A percentile compares a stretch with the other conserved stretches of the same genome.
phyloP scores from a whole-genome alignment of 441 rosid genomes.

The Corymbia citriodora region DNA sequence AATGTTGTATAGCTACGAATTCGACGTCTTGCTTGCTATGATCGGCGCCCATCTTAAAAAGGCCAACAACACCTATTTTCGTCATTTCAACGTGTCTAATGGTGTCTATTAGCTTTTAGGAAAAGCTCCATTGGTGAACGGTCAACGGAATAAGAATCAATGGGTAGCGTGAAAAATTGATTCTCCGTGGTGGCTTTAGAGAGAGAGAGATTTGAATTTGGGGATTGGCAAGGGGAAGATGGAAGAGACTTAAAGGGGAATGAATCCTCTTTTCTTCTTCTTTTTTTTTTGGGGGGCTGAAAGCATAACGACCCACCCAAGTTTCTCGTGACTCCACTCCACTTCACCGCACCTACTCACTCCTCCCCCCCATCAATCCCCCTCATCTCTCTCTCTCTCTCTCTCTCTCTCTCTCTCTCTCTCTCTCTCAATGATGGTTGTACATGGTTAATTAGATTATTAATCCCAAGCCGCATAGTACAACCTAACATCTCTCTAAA shows the following conservation, averaged over 20 bases:
- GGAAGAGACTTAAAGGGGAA: slow-evolving; percentile 1
- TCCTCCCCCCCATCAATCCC: background rate
- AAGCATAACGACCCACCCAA: slow-evolving; percentile 5
- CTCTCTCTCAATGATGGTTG: background rate
- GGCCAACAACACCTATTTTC: background rate
- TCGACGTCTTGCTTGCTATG: background rate
- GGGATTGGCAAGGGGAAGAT: slow-evolving; percentile 10
- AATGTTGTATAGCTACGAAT: background rate
- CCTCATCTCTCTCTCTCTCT: background rate
- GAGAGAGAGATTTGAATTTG: slow-evolving; percentile 11
- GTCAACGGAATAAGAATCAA: background rate
- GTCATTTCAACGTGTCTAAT: background rate
- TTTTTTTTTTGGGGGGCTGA: no score
- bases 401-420: background rate
- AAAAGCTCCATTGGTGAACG: background rate
- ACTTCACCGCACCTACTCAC: slow-evolving; percentile 29
- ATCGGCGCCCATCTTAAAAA: background rate
- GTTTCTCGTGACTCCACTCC: slow-evolving; percentile 32
- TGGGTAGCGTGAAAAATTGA: background rate
- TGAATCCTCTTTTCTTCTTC: background rate
- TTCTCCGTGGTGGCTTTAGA: background rate
- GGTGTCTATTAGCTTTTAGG: background rate
- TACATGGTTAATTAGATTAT: background rate
- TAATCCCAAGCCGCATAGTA: background rate
- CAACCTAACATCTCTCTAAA: background rate